A percentile compares a stretch with the other conserved stretches of the same genome.
Conservation (phyloP, 202 grass and related monocot genomes). For the Schoenoplectus triqueter region DNA sequence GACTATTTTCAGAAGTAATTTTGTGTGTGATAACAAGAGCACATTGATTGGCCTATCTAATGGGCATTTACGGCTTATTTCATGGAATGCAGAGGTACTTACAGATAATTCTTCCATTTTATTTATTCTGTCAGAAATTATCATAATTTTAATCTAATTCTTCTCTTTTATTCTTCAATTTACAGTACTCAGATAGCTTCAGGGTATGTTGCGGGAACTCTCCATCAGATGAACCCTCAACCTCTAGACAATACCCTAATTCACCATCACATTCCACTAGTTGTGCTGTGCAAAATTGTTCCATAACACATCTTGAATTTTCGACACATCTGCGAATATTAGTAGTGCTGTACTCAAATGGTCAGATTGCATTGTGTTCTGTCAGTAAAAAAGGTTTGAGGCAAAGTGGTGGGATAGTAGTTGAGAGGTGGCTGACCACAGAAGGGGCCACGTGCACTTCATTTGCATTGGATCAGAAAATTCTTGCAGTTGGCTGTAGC, state of each 20-base stretch:
- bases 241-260: conserved; percentile 52
- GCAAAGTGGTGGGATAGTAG: conserved; percentile 60
- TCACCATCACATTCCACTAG: conserved; percentile 14
- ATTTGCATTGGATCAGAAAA: conserved; percentile 87
- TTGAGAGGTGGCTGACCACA: conserved; percentile 75
- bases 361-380: conserved; percentile 82
- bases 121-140: conserved; percentile 41
- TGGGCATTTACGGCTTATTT: conserved; percentile 77
- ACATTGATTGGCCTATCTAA: conserved; percentile 88
- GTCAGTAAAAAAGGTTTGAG: conserved; percentile 87
- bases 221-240: conserved; percentile 53
- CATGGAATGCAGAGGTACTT: conserved; percentile 97
- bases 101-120: conserved; percentile 46
- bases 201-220: conserved; percentile 63
- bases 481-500: conserved; percentile 90
- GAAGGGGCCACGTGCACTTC: conserved; percentile 78
- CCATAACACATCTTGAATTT: conserved; percentile 76
- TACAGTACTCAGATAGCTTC: conserved; percentile 80
- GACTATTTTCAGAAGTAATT: conserved; percentile 71
- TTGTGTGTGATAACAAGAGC: conserved; percentile 86
- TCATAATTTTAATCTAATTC: conserved; percentile 37
- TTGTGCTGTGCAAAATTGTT: conserved; percentile 67
- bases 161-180: conserved; percentile 49
- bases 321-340: conserved; percentile 76
- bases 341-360: conserved; percentile 75